A percentile compares a stretch with the other conserved stretches of the same genome.
Evolutionary conservation across 169 alveolate genomes (phyloP).

Genomic region (Plasmodium cynomolgi): DNA sequence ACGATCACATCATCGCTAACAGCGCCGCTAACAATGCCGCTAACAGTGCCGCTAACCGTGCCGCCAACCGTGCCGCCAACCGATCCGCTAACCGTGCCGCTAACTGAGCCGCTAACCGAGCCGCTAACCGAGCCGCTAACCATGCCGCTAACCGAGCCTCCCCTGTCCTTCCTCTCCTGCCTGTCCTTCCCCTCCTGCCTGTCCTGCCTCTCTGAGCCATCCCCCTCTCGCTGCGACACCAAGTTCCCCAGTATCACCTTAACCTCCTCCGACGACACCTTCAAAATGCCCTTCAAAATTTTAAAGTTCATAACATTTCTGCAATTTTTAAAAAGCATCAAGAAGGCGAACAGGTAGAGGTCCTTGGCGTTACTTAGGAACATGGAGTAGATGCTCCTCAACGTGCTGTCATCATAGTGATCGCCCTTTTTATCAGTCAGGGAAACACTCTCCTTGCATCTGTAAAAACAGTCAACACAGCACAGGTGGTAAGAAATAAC

Average conservation of each 20-base stretch:
- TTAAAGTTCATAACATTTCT: constrained; percentile 9
- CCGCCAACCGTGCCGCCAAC: no score
- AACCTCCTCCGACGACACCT: constrained; percentile 42
- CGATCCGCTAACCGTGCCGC: neutral
- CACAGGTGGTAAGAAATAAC: neutral
- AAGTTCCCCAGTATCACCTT: neutral
- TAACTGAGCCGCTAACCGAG: neutral
- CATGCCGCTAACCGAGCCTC: neutral
- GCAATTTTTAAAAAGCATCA: constrained; percentile 7
- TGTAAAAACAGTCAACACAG: constrained; percentile 28
- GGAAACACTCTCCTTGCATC: neutral
- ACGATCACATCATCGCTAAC: neutral
- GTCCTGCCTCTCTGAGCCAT: neutral
- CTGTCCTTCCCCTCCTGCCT: neutral
- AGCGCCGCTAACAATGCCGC: neutral
- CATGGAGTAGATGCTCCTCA: neutral
- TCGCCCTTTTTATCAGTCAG: neutral
- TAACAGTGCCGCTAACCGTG: neutral
- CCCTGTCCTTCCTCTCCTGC: neutral
- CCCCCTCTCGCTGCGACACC: neutral
- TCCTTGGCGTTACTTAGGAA: constrained; percentile 50
- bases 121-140: neutral
- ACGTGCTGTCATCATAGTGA: neutral
- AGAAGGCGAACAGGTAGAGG: constrained; percentile 29
- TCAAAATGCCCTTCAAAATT: constrained; percentile 30